These are phyloP conservation scores for Kuraishia ogatae DNA, from an alignment of 805 yeast genomes.

Conservation along the genomic window DNA sequence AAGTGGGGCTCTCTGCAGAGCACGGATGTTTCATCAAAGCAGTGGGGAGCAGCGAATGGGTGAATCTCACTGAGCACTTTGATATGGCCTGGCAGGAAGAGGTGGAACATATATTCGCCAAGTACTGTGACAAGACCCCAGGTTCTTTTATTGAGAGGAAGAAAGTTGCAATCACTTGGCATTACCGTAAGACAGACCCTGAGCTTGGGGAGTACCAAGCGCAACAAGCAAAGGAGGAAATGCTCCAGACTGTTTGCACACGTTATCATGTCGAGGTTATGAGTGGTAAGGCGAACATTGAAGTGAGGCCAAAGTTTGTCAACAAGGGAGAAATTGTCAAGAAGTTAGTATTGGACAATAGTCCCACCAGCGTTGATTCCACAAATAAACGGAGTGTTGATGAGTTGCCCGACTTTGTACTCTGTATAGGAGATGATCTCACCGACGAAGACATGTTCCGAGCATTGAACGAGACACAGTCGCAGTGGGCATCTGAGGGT, in stretches of 20 bases:
- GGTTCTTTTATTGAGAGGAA: constrained; percentile 83
- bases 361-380: constrained; percentile 31
- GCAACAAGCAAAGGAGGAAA: constrained; percentile 53
- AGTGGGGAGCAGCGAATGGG: constrained; percentile 62
- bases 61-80: constrained; percentile 67
- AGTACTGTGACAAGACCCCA: constrained; percentile 82
- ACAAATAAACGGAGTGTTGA: constrained; percentile 16
- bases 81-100: constrained; percentile 95
- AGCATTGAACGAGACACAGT: constrained; percentile 59
- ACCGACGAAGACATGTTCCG: constrained; percentile 98
- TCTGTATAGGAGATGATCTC: constrained; percentile 91
- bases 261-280: constrained; percentile 85
- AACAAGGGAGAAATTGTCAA: constrained; percentile 96
- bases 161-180: constrained; percentile 96
- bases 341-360: constrained; percentile 62
- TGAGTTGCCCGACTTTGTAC: constrained; percentile 69
- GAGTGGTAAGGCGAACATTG: constrained; percentile 96
- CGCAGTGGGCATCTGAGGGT: constrained; percentile 35
- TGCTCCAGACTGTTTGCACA: constrained; percentile 48
- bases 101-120: constrained; percentile 64
- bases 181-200: constrained; percentile 90
- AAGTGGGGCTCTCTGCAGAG: constrained; percentile 85
- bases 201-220: constrained; percentile 89
- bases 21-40: constrained; percentile 93
- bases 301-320: constrained; percentile 91